Percentiles rank a stretch among this genome's conserved stretches.
phyloP scores from a whole-genome alignment of 257 asterid genomes.

The Solanum chiquidenum region DNA sequence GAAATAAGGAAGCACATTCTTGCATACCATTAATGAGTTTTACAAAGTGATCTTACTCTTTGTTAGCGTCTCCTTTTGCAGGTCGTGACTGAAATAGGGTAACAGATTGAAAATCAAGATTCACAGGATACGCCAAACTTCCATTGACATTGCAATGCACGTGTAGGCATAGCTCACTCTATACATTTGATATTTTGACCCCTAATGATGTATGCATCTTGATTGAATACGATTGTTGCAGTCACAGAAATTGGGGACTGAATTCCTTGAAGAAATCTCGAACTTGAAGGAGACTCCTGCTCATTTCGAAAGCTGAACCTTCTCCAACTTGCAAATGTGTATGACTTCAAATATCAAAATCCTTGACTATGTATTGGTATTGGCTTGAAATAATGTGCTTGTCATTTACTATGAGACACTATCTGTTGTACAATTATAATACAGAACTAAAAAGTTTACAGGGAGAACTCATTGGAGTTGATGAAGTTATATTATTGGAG shows the following conservation, averaged over 20 bases:
- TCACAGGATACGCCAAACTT: neutral
- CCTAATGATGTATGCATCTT: neutral
- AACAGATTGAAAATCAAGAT: neutral
- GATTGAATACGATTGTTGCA: neutral
- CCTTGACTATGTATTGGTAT: neutral
- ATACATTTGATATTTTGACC: neutral
- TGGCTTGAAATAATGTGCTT: neutral
- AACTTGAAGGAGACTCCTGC: neutral
- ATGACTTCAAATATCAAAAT: neutral
- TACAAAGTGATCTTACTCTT: neutral
- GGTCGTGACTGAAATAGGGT: neutral
- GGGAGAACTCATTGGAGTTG: neutral
- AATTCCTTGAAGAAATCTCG: neutral
- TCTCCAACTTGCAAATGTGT: neutral
- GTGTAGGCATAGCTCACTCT: neutral
- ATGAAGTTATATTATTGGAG: neutral
- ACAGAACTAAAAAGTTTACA: neutral
- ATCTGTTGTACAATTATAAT: neutral
- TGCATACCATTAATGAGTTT: neutral
- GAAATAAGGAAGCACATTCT: neutral
- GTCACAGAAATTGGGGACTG: neutral
- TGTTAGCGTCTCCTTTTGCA: neutral
- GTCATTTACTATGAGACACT: neutral
- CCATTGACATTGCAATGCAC: neutral
- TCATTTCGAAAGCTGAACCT: neutral